Base-by-base conservation (phyloP, 345 rosid genomes). In the Citrus medica region DNA sequence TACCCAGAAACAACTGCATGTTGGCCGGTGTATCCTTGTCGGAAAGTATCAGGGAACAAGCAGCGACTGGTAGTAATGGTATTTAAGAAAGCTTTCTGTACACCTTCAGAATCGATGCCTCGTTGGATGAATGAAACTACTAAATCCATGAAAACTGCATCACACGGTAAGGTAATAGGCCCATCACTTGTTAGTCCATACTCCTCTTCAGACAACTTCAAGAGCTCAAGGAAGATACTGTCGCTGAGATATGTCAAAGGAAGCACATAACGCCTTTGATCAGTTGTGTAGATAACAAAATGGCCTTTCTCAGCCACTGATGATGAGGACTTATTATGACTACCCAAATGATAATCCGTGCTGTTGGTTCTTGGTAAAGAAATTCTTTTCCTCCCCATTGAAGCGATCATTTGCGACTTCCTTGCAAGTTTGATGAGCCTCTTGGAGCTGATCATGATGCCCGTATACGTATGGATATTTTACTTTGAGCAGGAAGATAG, bases 191-290 rank as follows among this genome's bases (percentile, higher is more conserved):
- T 25, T 17, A 82, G 27, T 27, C 87, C 87, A 75, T 64, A 85
- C 82, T 80, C 84, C 46, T 85, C 84, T 71, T 82, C 82, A 5
- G 84, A 79, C 58, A 80, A 37, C 40, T 67, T 78, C 37, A 82
- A 73, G 24, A 85, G 76, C 65, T 74, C 80, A 35, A 25, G 53
- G 64, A 79, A 61, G 40, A 64, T 30, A 40, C 14, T 33, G 14
- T 1, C 13, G 22, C 0, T 63, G 30, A 75, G 78, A 75, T 75
- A 75, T 38, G 22, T 35, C 35, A 75, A 75, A 0, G 70, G 71
- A 46, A 75, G 13, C 1, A 28, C 48, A 1, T 46, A 30, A 21
- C 62, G 78, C 8, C 37, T 75, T n/a, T 64, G 71, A 64, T 75
- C 70, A 30, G n/a, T 22, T 6, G 78, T 63, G 70, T 75, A 75